Base-by-base conservation (phyloP, 148 eudicot genomes). In the Cornus florida region DNA sequence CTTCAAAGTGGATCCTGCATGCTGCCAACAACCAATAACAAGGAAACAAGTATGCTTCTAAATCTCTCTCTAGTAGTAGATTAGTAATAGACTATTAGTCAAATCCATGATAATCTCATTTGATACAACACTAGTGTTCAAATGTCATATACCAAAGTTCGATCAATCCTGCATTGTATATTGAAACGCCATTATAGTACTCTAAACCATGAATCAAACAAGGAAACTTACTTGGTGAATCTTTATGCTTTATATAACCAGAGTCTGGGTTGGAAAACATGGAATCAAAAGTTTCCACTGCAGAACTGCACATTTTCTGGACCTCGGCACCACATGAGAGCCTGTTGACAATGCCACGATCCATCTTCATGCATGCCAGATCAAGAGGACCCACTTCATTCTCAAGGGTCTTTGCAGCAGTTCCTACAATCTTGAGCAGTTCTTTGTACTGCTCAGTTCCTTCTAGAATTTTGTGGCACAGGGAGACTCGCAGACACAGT, bases 351-450 rank as follows among this genome's bases (percentile, higher is more conserved):
- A 90, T 88, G 68, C 90, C 87, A 66, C 95, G 80, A 66, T 86
- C 91, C 91, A 86, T 88, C 75, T 82, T 87, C 59, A 80, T 79
- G 67, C 88, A 81, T 56, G 87, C 88, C 76, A 78, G 84, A 69
- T 88, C 87, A 71, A 92, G 86, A 43, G 90, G 90, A 69, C 95
- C 93, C 76, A 92, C 87, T 76, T 92, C 93, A 69, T 86, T 83
- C 84, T 86, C 89, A 32, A 92, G 90, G 77, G 81, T 87, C 71
- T 84, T 87, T 41, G 81, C 82, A 62, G 91, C 92, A 72, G 82
- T 79, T 77, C 84, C 90, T 68, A 92, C 84, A 70, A 70, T 76
- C 82, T 77, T 85, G 56, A 83, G 91, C 66, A 92, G 83, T 80
- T 84, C 85, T 73, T 84, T 84, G 67, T 86, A 88, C 41, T 79